Base-by-base conservation (phyloP, 345 rosid genomes). In the Salix exigua region DNA sequence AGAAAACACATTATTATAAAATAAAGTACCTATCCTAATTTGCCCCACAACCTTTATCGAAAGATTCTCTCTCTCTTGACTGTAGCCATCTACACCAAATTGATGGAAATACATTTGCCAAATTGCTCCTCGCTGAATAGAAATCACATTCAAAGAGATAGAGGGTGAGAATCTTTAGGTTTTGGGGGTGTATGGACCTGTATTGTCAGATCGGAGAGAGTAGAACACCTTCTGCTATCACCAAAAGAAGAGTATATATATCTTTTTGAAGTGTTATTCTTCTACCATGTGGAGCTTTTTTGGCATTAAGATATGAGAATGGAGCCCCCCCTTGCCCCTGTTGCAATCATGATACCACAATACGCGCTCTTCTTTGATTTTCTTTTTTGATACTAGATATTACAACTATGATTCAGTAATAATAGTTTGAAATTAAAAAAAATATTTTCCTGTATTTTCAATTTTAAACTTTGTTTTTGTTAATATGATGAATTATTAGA, bases 271-370 rank as follows among this genome's bases (percentile, higher is more conserved):
- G 77, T 76, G 35, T 75, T 75, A 70, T 79, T 73, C 75, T 79
- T 71, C 48, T 67, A 50, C 68, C 83, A 79, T 73, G 84, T 67
- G 81, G 79, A 76, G 72, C 81, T 79, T 80, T 80, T 38, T 9
- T 58, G 13, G 16, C 4, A 3, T n/a, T 23, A 23, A 23, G 62
- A n/a, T 23, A 10, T 58, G 62, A n/a, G 62, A 58, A n/a, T 58
- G 26, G 62, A 58, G 62, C 14, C 44, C 70, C n/a, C 44, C 48
- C 75, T 26, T 16, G 28, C 14, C 46, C 46, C 46, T 42, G 13
- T 42, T 42, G 46, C 77, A 77, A 83, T 83, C 61, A 80, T 78
- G 71, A 70, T 10, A 58, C 28, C 63, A 10, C 63, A n/a, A 10
- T 10, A 58, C 25, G 63, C 11, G 11, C 25, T 11, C 14, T 58